Base-by-base conservation (phyloP, 2,329 filamentous ascomycete genomes). In the Monosporascus sp. region DNA sequence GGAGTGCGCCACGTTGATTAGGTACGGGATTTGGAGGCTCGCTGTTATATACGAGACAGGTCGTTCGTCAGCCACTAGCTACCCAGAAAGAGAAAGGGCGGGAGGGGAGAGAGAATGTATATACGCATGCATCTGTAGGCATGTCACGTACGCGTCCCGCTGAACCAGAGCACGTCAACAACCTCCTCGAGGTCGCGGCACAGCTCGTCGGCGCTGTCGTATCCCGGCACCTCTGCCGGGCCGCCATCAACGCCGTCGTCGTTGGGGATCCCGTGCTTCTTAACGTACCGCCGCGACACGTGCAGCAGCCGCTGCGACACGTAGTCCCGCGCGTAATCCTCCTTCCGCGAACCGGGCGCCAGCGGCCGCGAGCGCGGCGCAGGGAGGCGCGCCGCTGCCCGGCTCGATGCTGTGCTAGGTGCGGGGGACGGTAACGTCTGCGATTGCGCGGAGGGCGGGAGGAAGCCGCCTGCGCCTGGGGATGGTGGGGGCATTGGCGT, bases 121-220 rank as follows among this genome's bases (percentile, higher is more conserved):
- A 31, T 31, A 31, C 9, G 27, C 27, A 31, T 11, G 27, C 5
- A 11, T 14, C 9, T 35, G 31, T 35, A 39, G 31, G 39, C 6
- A 51, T 44, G 47, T 31, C n/a, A 77, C 89, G 67, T 76, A 91
- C 90, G 90, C 22, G 92, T 96, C 9, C 88, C 90, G 31, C 86
- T 90, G 22, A 90, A 80, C 93, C 93, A 97, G 5, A 96, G 72
- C 7, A 95, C 80, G 68, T 95, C 87, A 17, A 96, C 72, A 14
- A 96, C 67, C 6, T 78, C 77, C 52, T 92, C 88, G 1, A 96
- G 70, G 63, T 96, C 90, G 52, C 75, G 81, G 51, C 83, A 89
- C 5, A 90, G 80, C 63, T 92, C 86, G 48, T 74, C 76, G 67
- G 93, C 88, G 49, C 71, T 81, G 51, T 75, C 69, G 64, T 83